Percentiles rank a stretch among this genome's conserved stretches.
These are phyloP conservation scores for Colletotrichum sojae DNA, from an alignment of 2,329 filamentous ascomycete species.

Conservation along the genomic window DNA sequence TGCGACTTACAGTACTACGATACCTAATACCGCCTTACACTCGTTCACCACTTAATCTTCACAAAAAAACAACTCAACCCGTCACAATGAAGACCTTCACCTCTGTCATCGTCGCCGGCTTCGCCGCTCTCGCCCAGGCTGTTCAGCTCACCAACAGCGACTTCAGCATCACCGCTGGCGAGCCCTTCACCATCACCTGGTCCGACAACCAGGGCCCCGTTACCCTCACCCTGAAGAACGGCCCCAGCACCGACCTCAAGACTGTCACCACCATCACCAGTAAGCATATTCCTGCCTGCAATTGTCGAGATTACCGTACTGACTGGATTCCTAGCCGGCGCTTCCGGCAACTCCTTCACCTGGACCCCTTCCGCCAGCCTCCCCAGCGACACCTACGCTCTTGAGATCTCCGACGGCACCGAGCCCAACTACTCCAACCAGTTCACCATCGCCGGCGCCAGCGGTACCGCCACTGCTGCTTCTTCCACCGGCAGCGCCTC, in stretches of 20 bases:
- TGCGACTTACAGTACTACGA: conserved; percentile 36
- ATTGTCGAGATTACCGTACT: background rate
- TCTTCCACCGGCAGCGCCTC: conserved; percentile 33
- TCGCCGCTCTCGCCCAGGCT: conserved; percentile 50
- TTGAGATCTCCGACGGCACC: conserved; percentile 59
- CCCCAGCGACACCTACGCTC: conserved; percentile 58
- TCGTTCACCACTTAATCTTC: conserved; percentile 33
- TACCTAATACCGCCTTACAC: conserved; percentile 34
- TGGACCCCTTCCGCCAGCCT: conserved; percentile 56
- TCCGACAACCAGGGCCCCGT: conserved; percentile 55
- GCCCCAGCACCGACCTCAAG: conserved; percentile 52
- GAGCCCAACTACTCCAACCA: conserved; percentile 60
- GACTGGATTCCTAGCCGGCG: conserved; percentile 47
- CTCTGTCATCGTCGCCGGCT: conserved; percentile 48
- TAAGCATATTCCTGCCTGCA: conserved; percentile 46
- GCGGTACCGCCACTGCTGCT: conserved; percentile 45
- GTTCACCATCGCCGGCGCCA: conserved; percentile 53
- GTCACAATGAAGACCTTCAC: conserved; percentile 52
- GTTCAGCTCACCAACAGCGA: conserved; percentile 53
- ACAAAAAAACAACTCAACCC: conserved; percentile 39
- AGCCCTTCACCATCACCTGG: conserved; percentile 62
- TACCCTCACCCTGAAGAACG: conserved; percentile 58
- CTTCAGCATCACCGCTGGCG: conserved; percentile 53
- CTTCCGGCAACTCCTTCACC: conserved; percentile 53
- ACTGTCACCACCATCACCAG: conserved; percentile 52